These are phyloP conservation scores for Aurinia saxatilis DNA, from an alignment of 345 rosid species.

Conservation along the genomic window DNA sequence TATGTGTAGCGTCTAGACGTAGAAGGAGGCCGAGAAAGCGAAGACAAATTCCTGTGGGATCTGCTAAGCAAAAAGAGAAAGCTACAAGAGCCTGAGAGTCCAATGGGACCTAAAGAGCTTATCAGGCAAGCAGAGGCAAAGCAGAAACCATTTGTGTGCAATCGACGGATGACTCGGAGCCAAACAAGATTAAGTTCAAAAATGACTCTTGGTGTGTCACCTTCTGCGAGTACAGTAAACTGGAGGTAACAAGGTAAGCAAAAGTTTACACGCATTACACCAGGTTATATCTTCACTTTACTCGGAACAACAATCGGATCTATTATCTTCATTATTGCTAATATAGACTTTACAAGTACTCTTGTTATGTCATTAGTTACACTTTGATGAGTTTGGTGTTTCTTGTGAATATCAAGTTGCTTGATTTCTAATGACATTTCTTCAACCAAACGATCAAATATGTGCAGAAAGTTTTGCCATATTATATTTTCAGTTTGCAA, in stretches of 20 bases:
- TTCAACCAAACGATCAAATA: too few species aligned
- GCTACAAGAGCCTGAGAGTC: slow-evolving; percentile 34
- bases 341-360: neutral
- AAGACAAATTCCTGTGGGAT: slow-evolving; percentile 39
- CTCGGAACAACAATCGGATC: too few species aligned
- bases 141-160: neutral
- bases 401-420: neutral
- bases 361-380: neutral
- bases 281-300: neutral
- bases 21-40: slow-evolving; percentile 28
- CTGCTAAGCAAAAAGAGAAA: slow-evolving; percentile 40
- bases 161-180: slow-evolving; percentile 17
- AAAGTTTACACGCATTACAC: neutral
- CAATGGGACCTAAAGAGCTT: slow-evolving; percentile 40
- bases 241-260: slow-evolving; percentile 15
- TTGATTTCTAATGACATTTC: too few species aligned
- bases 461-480: too few species aligned
- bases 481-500: too few species aligned
- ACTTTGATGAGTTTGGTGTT: neutral
- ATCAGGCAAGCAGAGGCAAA: slow-evolving; percentile 14
- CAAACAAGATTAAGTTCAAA: slow-evolving; percentile 18
- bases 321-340: neutral
- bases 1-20: slow-evolving; percentile 29
- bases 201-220: slow-evolving; percentile 34
- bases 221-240: slow-evolving; percentile 26